Base-by-base conservation (phyloP, 164 flowering plant species). In the Protea cynaroides region DNA sequence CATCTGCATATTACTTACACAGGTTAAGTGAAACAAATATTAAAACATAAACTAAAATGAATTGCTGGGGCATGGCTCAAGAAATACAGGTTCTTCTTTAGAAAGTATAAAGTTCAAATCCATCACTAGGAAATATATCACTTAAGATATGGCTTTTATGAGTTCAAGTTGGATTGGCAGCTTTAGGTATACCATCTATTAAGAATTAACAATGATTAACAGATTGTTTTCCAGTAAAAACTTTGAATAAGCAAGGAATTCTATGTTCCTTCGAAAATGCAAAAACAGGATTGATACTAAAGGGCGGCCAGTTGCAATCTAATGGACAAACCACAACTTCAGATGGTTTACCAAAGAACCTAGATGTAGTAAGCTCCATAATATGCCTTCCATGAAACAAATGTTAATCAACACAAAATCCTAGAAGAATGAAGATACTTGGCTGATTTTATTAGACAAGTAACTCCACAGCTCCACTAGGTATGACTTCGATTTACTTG, bases 1-100 rank as follows among this genome's bases (percentile, higher is more conserved):
- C 77, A 86, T 62, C 99, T 95, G 92, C 70, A 59, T 25, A 59
- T 18, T 59, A 61, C 65, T 69, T 56, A 29, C 38, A 38, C 38
- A 49, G 4, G 38, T 59, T 23, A 58, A 64, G 46, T 37, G 5
- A 4, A 59, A 23, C 17, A 40, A n/a, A 52, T 15, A 21, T 25
- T 29, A 19, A 5, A 4, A 25, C 12, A n/a, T 8, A 56, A 43
- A 29, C 37, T 36, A 7, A n/a, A 44, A 18, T 3, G 4, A 43
- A 40, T 40, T 40, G 10, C 8, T 40, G 46, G 46, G 46, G 2
- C 5, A 29, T 40, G 46, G 46, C 46, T 40, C 46, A 40, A 10
- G 14, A 40, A 40, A 4, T 8, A 40, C 46, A 40, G 14, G 46
- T 40, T 40, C 10, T 40, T 40, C 46, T 4, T 12, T 8, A 40